phyloP scores from a whole-genome alignment of 805 yeast genomes.

The Metschnikowia anglica region DNA sequence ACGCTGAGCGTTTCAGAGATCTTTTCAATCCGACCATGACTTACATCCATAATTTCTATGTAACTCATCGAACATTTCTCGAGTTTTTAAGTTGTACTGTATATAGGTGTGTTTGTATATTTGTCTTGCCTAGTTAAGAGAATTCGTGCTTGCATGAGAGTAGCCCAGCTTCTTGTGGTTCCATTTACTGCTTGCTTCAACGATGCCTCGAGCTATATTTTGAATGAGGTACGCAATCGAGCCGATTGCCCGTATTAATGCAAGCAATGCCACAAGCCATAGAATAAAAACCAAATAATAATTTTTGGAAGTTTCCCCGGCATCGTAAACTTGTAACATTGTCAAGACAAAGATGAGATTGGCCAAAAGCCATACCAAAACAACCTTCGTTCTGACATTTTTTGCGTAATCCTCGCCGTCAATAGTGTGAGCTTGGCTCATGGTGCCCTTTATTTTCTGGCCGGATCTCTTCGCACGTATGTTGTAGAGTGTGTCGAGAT shows the following conservation, averaged over 20 bases:
- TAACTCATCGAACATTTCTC: not conserved
- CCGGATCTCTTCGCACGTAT: conserved; percentile 70
- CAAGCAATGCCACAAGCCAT: conserved; percentile 88
- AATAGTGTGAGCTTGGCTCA: conserved; percentile 25
- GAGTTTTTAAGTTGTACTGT: conserved; percentile 2
- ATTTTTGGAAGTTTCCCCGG: conserved; percentile 59
- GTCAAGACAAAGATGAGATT: conserved; percentile 83
- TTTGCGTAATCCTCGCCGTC: conserved; percentile 84
- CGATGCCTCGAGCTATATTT: conserved; percentile 34
- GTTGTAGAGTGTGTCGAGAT: conserved; percentile 70
- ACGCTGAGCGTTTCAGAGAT: conserved; percentile 31
- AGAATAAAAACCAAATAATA: conserved; percentile 78
- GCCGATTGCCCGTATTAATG: conserved; percentile 80
- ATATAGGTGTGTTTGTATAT: not conserved
- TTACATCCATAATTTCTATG: not conserved
- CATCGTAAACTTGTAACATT: conserved; percentile 75
- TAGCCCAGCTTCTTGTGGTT: conserved; percentile 41
- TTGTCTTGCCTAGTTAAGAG: conserved; percentile 26
- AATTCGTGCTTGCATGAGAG: conserved; percentile 32
- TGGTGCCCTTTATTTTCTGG: conserved; percentile 37
- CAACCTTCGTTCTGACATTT: conserved; percentile 92
- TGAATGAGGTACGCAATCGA: conserved; percentile 66
- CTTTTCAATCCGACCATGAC: conserved; percentile 46
- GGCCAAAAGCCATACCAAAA: conserved; percentile 87
- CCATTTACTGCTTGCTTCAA: conserved; percentile 43